Evolutionary conservation across 2,329 filamentous ascomycete species (phyloP), one percentile per base, ranked within the genome.

Genomic region (Mariannaea elegans): DNA sequence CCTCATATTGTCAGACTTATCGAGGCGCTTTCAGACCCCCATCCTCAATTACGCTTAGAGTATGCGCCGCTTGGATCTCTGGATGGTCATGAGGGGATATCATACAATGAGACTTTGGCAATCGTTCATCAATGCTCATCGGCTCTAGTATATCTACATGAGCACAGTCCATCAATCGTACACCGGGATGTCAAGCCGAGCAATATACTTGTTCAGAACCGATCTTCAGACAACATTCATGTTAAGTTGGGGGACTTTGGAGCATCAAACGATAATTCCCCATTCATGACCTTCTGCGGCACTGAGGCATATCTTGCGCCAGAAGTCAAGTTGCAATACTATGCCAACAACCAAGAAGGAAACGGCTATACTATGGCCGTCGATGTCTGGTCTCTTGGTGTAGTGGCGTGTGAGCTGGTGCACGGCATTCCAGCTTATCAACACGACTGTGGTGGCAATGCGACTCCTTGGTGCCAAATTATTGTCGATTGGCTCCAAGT

Each of bases 101-200:
- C 61, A n/a, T 24, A 50, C 13, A 18, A 36, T 13, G 62, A 70
- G 21, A 65, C 61, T 21, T 47, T 52, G 12, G 19, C 27, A 2
- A 60, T 68, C 42, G 21, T 64, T 38, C 7, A 19, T 21, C 64
- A 70, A 32, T 60, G 53, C 38, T 34, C 61, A 7, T 64, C 56
- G 4, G 67, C 65, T 21, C 46, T 70, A n/a, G 32, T 18, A 21
- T 64, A 59, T 32, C 34, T 70, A 24, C 67, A 69, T 19, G 39
- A 50, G 4, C n/a, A 19, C 0, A 23, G 52, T 0, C 23, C 61
- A 23, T 53, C 55, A 46, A 95, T 97, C 72, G 92, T 96, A 3
- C 94, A 97, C 75, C 89, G 94, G 56, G 94, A 97, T 69, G 96
- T 97, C 78, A 96, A 96, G 76, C 92, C 93, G 0, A 92, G 95